phyloP scores from a whole-genome alignment of 176 grass and related monocot genomes.

The Metroxylon sagu region DNA sequence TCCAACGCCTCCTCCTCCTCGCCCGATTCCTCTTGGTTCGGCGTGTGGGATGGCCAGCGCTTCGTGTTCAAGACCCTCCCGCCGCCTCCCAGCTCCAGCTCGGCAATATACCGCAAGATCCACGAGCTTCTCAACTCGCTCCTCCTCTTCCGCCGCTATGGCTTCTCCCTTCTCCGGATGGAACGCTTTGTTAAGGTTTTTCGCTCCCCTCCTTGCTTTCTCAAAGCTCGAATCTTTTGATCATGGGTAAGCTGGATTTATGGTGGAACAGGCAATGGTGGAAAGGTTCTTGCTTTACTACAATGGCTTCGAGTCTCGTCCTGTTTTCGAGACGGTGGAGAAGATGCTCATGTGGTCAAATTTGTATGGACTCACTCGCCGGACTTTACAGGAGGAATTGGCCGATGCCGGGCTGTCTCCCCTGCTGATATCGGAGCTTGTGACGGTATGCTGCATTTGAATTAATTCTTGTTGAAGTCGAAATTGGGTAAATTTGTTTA shows the following conservation, averaged over 20 bases:
- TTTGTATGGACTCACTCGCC: slow-evolving; percentile 48
- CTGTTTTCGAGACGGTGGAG: slow-evolving; percentile 61
- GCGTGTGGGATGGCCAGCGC: slow-evolving; percentile 61
- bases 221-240: too few relatives aligned
- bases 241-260: not conserved
- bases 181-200: slow-evolving; percentile 48
- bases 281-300: slow-evolving; percentile 70
- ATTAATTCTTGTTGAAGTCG: not conserved
- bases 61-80: slow-evolving; percentile 65
- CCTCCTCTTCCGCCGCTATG: slow-evolving; percentile 51
- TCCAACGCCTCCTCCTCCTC: slow-evolving; percentile 6
- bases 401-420: slow-evolving; percentile 47
- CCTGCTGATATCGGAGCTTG: slow-evolving; percentile 54
- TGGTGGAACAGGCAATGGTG: slow-evolving; percentile 44
- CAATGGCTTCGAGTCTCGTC: slow-evolving; percentile 43
- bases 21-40: slow-evolving; percentile 32
- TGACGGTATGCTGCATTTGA: slow-evolving; percentile 41
- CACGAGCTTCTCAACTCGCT: slow-evolving; percentile 44
- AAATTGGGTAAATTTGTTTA: too few relatives aligned
- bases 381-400: slow-evolving; percentile 69
- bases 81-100: slow-evolving; percentile 34
- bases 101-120: slow-evolving; percentile 42
- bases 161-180: slow-evolving; percentile 57
- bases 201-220: too few relatives aligned
- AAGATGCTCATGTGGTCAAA: slow-evolving; percentile 88